Evolutionary conservation across 768 basidiomycete species (phyloP).

Genomic region (Cystofilobasidium capitatum): DNA sequence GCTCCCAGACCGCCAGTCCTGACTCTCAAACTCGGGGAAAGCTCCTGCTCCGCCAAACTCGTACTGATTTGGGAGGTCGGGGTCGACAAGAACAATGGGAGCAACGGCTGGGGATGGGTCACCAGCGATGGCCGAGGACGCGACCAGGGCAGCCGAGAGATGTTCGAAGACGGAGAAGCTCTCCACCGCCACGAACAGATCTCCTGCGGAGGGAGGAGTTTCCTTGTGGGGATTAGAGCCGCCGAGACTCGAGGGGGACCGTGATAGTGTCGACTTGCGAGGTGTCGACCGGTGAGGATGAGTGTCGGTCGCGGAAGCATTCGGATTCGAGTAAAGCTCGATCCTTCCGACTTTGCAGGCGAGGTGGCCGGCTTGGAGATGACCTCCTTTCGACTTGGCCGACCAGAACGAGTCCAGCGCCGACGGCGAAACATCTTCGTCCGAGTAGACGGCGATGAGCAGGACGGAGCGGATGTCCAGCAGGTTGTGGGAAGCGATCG

Average conservation of each 20-base stretch:
- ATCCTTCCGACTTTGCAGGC: slow-evolving; percentile 30
- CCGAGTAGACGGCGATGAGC: slow-evolving; percentile 30
- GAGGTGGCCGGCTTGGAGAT: slow-evolving; percentile 33
- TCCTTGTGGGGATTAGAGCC: no score
- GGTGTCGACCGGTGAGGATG: neutral
- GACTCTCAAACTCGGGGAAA: slow-evolving; percentile 35
- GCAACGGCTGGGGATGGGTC: slow-evolving; percentile 30
- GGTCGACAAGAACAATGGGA: slow-evolving; percentile 68
- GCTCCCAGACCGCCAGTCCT: slow-evolving; percentile 27
- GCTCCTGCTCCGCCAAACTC: slow-evolving; percentile 27
- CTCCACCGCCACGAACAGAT: no score
- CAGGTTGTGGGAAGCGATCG: slow-evolving; percentile 20
- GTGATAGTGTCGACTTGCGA: neutral
- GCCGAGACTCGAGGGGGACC: neutral
- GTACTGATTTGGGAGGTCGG: slow-evolving; percentile 55
- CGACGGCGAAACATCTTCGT: neutral
- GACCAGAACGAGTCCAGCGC: slow-evolving; percentile 30
- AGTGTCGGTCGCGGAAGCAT: neutral
- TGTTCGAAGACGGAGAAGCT: slow-evolving; percentile 36
- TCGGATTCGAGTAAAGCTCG: slow-evolving; percentile 1
- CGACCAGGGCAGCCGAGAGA: slow-evolving; percentile 17
- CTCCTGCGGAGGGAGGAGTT: no score
- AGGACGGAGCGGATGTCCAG: slow-evolving; percentile 29
- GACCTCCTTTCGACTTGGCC: slow-evolving; percentile 29
- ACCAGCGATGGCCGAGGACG: slow-evolving; percentile 3